Evolutionary conservation across 768 basidiomycete species (phyloP), one percentile per base, ranked within the genome.

Genomic region (Melanogaster broomeanus): DNA sequence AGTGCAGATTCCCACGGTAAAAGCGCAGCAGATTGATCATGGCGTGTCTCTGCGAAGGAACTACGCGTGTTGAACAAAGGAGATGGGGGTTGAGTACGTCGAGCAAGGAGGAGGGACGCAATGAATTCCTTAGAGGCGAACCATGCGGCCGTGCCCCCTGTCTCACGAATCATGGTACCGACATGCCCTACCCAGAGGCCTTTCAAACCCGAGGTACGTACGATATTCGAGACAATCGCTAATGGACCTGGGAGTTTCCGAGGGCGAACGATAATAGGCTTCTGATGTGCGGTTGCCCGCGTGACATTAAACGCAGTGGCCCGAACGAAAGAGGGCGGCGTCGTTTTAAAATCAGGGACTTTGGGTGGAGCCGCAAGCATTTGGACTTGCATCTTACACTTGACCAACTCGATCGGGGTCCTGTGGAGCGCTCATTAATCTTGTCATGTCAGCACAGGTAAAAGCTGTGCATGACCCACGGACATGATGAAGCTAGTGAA

Each of bases 321-420:
- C 43, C 45, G 40, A 46, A 54, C 42, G 44, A 61, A 61, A 34
- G 52, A 56, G 27, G 61, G 57, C n/a, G 49, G 53, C 37, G 38
- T 51, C 39, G 56, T 55, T 19, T 33, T 33, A 12, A 59, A 56
- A 47, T 52, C 41, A 18, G 55, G 54, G 15, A 59, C 44, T 42
- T 44, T 49, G 18, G 52, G 57, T 38, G 61, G 52, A 18, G 43
- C 19, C 45, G 60, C 27, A 13, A 93, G 82, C 80, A 90, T 86
- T 65, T 94, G 90, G 5, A 93, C 93, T 64, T 94, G 92, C 93
- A 94, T 94, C 68, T 91, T 90, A 75, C 91, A 93, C 71, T 96
- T 95, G 61, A 96, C 80, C 37, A 93, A 84, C 63, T 96, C 93
- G 53, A 94, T 88, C n/a, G 93, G 94, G 0, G 92, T 95, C 39